Percentiles rank a stretch among this genome's conserved stretches.
These are phyloP conservation scores for Hymenoscyphus salicellus DNA, from an alignment of 2,329 filamentous ascomycete genomes.

Conservation along the genomic window DNA sequence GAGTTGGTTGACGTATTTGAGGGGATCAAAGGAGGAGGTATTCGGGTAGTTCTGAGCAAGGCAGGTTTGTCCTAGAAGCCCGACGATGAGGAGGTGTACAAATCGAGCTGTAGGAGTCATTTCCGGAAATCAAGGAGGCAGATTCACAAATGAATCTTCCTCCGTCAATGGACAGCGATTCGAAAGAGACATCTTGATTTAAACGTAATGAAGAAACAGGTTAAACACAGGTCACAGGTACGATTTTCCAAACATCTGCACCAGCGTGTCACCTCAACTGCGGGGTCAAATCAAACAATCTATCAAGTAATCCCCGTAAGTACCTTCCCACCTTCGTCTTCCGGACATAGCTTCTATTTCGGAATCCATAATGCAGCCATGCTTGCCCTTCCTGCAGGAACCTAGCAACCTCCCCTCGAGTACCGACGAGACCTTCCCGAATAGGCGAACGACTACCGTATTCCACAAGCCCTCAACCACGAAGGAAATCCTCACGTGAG, in stretches of 20 bases:
- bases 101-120: background rate
- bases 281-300: conserved; percentile 3
- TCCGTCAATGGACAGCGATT: background rate
- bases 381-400: conserved; percentile 5
- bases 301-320: background rate
- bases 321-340: conserved; percentile 3
- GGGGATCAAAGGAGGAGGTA: background rate
- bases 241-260: background rate
- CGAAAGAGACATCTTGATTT: background rate
- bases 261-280: conserved; percentile 2
- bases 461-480: background rate
- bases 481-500: background rate
- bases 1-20: conserved; percentile 4
- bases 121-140: background rate
- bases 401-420: background rate
- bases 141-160: background rate
- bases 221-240: background rate
- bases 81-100: background rate
- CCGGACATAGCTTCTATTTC: background rate
- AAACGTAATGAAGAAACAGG: background rate
- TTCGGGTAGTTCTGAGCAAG: background rate
- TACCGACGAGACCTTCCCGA: conserved; percentile 8
- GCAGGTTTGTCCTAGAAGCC: background rate
- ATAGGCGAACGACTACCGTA: background rate
- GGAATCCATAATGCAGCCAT: background rate